Percentiles rank a stretch among this genome's conserved stretches.
Conservation (phyloP, 495 filamentous ascomycete species). For the Terfezia boudieri region DNA sequence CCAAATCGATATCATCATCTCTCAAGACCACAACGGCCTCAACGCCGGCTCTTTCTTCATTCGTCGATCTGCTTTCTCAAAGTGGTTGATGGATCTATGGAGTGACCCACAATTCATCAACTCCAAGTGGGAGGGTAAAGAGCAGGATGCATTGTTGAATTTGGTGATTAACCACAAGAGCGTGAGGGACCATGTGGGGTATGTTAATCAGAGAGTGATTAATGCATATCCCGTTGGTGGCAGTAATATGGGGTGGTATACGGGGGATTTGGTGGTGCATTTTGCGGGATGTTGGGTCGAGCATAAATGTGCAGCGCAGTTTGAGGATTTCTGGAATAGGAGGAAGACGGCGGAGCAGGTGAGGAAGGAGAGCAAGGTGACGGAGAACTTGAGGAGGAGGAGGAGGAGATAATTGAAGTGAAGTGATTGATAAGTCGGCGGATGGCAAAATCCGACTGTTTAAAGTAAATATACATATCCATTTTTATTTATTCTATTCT, state of each 20-base stretch:
- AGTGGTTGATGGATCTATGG: slow-evolving; percentile 20
- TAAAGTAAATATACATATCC: no score
- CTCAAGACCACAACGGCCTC: slow-evolving; percentile 22
- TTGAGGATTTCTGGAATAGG: slow-evolving; percentile 19
- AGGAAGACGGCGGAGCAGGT: slow-evolving; percentile 2
- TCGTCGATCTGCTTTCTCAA: slow-evolving; percentile 17
- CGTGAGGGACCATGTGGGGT: slow-evolving; percentile 18
- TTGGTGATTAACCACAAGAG: slow-evolving; percentile 16
- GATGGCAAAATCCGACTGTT: no score
- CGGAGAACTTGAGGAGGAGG: not conserved
- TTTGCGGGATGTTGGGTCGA: slow-evolving; percentile 23
- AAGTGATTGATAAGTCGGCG: no score
- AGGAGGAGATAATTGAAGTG: not conserved
- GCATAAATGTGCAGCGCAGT: slow-evolving; percentile 13
- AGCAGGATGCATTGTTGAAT: slow-evolving; percentile 19
- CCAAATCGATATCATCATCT: slow-evolving; percentile 20
- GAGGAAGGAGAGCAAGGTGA: not conserved
- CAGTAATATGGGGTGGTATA: slow-evolving; percentile 18
- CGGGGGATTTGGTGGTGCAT: slow-evolving; percentile 22
- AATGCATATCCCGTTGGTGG: slow-evolving; percentile 19
- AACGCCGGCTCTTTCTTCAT: slow-evolving; percentile 23
- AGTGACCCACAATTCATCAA: slow-evolving; percentile 18
- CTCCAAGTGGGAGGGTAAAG: slow-evolving; percentile 16
- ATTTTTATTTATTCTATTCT: no score
- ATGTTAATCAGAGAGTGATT: slow-evolving; percentile 16